A percentile compares a stretch with the other conserved stretches of the same genome.
Conservation (phyloP, 2,329 filamentous ascomycete species). For the Alternaria angustiovoidea region DNA sequence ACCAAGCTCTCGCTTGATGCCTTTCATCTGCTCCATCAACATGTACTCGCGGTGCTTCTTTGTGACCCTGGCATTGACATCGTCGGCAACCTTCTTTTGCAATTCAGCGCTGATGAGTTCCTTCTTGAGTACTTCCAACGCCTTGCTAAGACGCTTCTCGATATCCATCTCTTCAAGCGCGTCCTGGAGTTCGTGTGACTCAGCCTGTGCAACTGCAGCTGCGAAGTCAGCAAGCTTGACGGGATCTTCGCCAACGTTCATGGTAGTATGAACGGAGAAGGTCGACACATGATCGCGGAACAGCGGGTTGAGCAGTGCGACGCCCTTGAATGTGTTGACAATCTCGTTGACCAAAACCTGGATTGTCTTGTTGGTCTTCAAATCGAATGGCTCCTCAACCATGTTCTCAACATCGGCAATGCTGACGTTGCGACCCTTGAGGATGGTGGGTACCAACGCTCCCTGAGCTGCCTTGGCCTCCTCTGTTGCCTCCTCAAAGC, state of each 20-base stretch:
- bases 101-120: slow-evolving; percentile 98
- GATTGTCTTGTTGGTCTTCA: slow-evolving; percentile 87
- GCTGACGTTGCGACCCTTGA: slow-evolving; percentile 90
- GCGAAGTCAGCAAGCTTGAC: slow-evolving; percentile 97
- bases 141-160: slow-evolving; percentile 90
- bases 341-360: slow-evolving; percentile 96
- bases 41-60: slow-evolving; percentile 98
- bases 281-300: slow-evolving; percentile 98
- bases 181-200: slow-evolving; percentile 89
- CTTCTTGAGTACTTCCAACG: slow-evolving; percentile 91
- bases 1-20: slow-evolving; percentile 91
- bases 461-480: slow-evolving; percentile 58
- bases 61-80: slow-evolving; percentile 96
- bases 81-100: slow-evolving; percentile 96
- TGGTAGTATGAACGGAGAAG: slow-evolving; percentile 80
- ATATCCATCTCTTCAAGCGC: slow-evolving; percentile 89
- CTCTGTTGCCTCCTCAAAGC: slow-evolving; percentile 85
- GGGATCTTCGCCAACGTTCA: slow-evolving; percentile 93
- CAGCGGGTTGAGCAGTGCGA: slow-evolving; percentile 89
- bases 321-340: slow-evolving; percentile 98
- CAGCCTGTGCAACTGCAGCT: slow-evolving; percentile 86
- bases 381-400: slow-evolving; percentile 85
- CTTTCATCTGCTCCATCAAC: slow-evolving; percentile 99
- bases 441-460: slow-evolving; percentile 89
- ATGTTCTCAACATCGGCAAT: slow-evolving; percentile 96